phyloP scores from a whole-genome alignment of 75 land plant genomes.

The Selaginella tamariscina region DNA sequence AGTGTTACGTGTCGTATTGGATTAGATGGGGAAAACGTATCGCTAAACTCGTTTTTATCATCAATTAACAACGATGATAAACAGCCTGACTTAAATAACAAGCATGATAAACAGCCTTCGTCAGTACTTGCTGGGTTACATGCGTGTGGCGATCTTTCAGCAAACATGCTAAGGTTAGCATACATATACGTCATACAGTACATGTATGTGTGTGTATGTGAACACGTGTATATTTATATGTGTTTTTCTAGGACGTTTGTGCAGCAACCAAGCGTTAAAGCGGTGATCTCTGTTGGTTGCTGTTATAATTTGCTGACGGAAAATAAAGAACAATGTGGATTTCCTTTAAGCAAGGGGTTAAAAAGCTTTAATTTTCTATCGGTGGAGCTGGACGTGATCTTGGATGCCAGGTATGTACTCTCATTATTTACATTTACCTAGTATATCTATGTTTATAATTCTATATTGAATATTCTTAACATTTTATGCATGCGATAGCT shows the following conservation, averaged over 20 bases:
- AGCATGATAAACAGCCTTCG: constrained; percentile 15
- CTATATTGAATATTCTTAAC: no score
- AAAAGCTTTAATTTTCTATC: constrained; percentile 30
- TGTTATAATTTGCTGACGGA: constrained; percentile 82
- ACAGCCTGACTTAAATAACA: not conserved
- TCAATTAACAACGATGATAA: not conserved
- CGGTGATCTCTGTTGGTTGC: constrained; percentile 73
- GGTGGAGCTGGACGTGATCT: constrained; percentile 79
- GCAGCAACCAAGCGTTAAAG: constrained; percentile 56
- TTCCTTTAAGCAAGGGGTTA: constrained; percentile 66
- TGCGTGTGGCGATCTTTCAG: constrained; percentile 97
- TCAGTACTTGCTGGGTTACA: constrained; percentile 85
- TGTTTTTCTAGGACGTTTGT: constrained; percentile 48
- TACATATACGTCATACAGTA: not conserved
- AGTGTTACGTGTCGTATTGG: constrained; percentile 19
- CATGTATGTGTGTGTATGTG: not conserved
- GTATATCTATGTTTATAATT: not conserved
- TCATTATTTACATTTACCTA: not conserved
- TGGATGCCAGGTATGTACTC: constrained; percentile 72
- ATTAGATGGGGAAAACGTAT: constrained; percentile 10
- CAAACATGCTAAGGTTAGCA: constrained; percentile 70
- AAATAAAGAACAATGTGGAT: constrained; percentile 37
- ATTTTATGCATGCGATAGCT: no score
- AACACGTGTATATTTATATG: not conserved
- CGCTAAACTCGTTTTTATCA: constrained; percentile 17